Evolutionary conservation across 805 yeast species (phyloP).

Genomic region (Pichia thaimueangensis): DNA sequence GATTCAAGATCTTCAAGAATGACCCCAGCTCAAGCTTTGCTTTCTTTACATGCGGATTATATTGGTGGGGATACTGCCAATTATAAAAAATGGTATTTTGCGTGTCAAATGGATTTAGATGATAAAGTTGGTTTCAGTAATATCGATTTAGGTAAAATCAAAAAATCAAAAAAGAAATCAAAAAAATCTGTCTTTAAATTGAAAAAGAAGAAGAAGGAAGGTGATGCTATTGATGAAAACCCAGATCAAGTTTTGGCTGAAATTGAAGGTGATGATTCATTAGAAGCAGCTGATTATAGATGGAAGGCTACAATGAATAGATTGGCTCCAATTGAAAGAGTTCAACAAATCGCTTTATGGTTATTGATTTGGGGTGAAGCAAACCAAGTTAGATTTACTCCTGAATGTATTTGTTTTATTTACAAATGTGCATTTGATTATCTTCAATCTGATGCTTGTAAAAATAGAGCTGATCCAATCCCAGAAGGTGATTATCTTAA

Average conservation of each 20-base stretch:
- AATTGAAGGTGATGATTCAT: conserved; percentile 76
- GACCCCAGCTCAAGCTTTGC: conserved; percentile 82
- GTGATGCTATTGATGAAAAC: conserved; percentile 59
- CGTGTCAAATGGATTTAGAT: conserved; percentile 82
- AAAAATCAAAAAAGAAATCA: conserved; percentile 76
- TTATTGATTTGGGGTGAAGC: conserved; percentile 86
- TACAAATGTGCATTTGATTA: conserved; percentile 94
- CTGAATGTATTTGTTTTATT: conserved; percentile 86
- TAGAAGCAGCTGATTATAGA: conserved; percentile 76
- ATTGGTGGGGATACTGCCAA: conserved; percentile 85
- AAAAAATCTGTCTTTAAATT: conserved; percentile 36
- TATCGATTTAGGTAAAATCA: conserved; percentile 68
- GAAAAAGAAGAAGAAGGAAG: conserved; percentile 64
- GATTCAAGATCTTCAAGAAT: conserved; percentile 83
- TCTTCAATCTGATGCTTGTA: conserved; percentile 82
- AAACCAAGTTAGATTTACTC: conserved; percentile 88
- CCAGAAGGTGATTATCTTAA: conserved; percentile 90
- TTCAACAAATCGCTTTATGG: conserved; percentile 71
- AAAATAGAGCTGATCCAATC: conserved; percentile 75
- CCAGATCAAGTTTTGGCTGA: conserved; percentile 56
- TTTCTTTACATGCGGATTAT: conserved; percentile 79
- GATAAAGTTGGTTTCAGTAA: conserved; percentile 79
- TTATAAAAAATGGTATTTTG: conserved; percentile 83
- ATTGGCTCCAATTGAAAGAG: conserved; percentile 69
- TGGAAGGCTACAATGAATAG: conserved; percentile 80